phyloP scores from a whole-genome alignment of 495 filamentous ascomycete species.

The Parachaetomium inaequale region DNA sequence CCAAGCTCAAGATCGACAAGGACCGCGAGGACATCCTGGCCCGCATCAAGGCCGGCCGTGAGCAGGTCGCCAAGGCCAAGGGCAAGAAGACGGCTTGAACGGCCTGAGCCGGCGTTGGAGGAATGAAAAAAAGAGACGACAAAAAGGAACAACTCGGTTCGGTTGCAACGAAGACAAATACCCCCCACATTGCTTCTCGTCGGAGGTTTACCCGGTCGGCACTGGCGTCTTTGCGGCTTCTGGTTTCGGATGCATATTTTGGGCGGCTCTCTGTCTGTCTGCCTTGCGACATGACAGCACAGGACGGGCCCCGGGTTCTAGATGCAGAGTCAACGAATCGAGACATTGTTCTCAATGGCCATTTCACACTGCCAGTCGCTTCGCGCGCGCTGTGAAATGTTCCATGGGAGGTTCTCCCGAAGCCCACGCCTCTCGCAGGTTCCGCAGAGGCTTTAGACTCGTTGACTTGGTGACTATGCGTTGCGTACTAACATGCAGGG shows the following conservation, averaged over 20 bases:
- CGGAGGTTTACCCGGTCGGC: conserved; percentile 22
- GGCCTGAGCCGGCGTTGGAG: neutral
- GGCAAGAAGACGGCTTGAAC: conserved; percentile 34
- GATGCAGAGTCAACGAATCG: conserved; percentile 35
- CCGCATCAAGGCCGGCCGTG: conserved; percentile 73
- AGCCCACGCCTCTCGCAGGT: conserved; percentile 33
- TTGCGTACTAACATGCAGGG: conserved; percentile 18
- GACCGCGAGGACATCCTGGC: conserved; percentile 93
- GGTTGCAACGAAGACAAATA: conserved; percentile 19
- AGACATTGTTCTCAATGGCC: conserved; percentile 57
- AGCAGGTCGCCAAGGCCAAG: conserved; percentile 58
- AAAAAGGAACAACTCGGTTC: conserved; percentile 17
- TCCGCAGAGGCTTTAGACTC: conserved; percentile 22
- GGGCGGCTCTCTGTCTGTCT: conserved; percentile 20
- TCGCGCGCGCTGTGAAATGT: conserved; percentile 52
- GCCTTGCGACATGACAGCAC: conserved; percentile 18
- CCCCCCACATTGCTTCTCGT: conserved; percentile 19
- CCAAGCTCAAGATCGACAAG: conserved; percentile 97
- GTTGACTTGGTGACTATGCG: conserved; percentile 16
- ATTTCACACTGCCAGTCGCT: conserved; percentile 50
- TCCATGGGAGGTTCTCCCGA: conserved; percentile 64
- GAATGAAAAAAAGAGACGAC: conserved; percentile 20
- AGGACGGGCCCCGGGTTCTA: conserved; percentile 29
- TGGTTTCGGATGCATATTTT: conserved; percentile 21
- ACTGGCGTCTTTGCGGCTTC: conserved; percentile 31